These are phyloP conservation scores for Glomus cerebriforme DNA, from an alignment of 192 early-diverging fungal genomes.

Conservation along the genomic window DNA sequence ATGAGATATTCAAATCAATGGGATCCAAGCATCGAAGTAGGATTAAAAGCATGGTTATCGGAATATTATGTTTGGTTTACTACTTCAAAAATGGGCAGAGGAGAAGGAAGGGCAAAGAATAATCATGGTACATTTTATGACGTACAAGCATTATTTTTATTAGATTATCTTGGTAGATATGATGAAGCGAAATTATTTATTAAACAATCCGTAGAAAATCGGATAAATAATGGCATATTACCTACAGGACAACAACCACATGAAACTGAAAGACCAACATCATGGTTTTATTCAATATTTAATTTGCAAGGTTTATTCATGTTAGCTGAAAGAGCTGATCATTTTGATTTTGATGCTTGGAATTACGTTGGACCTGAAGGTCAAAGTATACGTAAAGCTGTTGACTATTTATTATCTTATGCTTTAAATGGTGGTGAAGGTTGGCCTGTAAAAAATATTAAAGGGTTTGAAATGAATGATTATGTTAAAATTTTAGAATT, in stretches of 20 bases:
- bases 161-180: constrained; percentile 44
- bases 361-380: constrained; percentile 45
- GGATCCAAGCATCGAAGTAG: constrained; percentile 36
- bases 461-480: constrained; percentile 46
- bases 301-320: constrained; percentile 51
- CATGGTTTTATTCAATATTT: constrained; percentile 56
- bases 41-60: constrained; percentile 43
- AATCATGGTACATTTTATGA: constrained; percentile 64
- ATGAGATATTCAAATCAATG: constrained; percentile 39
- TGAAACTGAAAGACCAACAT: constrained; percentile 47
- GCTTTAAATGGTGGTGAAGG: constrained; percentile 44
- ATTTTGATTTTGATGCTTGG: constrained; percentile 45
- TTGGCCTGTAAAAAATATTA: constrained; percentile 51
- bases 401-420: constrained; percentile 57
- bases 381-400: constrained; percentile 47
- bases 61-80: constrained; percentile 44
- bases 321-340: constrained; percentile 41
- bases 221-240: constrained; percentile 45
- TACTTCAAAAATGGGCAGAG: constrained; percentile 34
- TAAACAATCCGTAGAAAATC: constrained; percentile 36
- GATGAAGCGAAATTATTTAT: constrained; percentile 38
- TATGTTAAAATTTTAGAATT: constrained; percentile 51
- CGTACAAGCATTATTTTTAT: constrained; percentile 49
- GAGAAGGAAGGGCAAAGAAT: constrained; percentile 43
- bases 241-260: constrained; percentile 43